Evolutionary conservation across 2,329 filamentous ascomycete genomes (phyloP).

Genomic region (Mollisiaceae sp.): DNA sequence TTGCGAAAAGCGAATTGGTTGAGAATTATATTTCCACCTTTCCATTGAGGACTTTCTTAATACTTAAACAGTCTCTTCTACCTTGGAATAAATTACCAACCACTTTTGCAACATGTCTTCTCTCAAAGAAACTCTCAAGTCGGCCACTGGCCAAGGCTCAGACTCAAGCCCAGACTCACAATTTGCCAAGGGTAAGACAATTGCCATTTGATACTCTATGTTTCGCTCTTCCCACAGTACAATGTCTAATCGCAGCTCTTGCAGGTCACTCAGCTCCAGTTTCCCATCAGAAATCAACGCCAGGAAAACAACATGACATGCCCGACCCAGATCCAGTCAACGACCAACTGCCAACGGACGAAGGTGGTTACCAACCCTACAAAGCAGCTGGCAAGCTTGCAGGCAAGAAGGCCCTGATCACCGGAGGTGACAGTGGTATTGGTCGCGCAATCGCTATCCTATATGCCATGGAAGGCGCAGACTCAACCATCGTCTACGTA

Average conservation of each 20-base stretch:
- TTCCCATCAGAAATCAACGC: constrained; percentile 57
- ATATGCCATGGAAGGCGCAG: constrained; percentile 81
- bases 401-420: constrained; percentile 79
- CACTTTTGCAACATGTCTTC: constrained; percentile 37
- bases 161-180: constrained; percentile 32
- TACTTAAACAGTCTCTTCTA: not conserved
- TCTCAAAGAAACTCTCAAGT: constrained; percentile 39
- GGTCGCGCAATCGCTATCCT: constrained; percentile 77
- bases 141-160: constrained; percentile 29
- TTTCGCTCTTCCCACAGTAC: not conserved
- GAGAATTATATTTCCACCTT: constrained; percentile 35
- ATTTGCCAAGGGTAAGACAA: constrained; percentile 42
- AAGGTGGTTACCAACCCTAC: constrained; percentile 73
- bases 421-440: constrained; percentile 81
- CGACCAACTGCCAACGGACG: constrained; percentile 69
- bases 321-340: constrained; percentile 60
- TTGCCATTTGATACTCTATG: not conserved
- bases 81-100: not conserved
- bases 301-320: constrained; percentile 58
- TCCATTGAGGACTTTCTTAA: constrained; percentile 4
- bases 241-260: not conserved
- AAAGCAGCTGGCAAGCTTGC: constrained; percentile 76
- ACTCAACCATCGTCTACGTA: constrained; percentile 74
- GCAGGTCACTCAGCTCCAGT: constrained; percentile 56
- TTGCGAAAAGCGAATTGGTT: constrained; percentile 30